A percentile compares a stretch with the other conserved stretches of the same genome.
These are phyloP conservation scores for Miamiensis avidus DNA, from an alignment of 169 alveolate species.

Conservation along the genomic window DNA sequence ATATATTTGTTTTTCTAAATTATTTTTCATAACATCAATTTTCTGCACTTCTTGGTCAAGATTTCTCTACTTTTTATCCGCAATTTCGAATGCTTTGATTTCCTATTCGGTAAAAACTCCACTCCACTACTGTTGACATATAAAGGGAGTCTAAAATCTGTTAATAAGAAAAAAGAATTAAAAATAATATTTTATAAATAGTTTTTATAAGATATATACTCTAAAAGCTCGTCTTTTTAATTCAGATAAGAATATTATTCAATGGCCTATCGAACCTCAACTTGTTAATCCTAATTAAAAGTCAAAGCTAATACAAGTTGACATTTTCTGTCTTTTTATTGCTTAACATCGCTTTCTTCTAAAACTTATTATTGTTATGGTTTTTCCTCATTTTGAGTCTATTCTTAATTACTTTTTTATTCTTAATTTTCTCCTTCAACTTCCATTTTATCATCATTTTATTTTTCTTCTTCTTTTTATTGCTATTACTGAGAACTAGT, in stretches of 20 bases:
- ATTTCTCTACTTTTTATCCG: not conserved
- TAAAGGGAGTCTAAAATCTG: not conserved
- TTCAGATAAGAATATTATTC: not conserved
- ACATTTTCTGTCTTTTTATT: not conserved
- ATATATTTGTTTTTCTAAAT: not conserved
- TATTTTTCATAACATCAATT: too few relatives aligned
- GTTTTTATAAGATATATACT: not conserved
- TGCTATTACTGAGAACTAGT: too few relatives aligned
- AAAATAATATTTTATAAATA: too few relatives aligned
- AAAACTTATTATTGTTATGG: not conserved
- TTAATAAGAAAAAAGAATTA: too few relatives aligned
- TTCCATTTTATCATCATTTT: not conserved
- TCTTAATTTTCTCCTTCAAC: not conserved
- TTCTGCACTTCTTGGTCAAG: not conserved
- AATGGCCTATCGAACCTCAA: not conserved
- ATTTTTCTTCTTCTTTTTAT: not conserved
- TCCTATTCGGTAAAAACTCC: not conserved
- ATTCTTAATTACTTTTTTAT: not conserved
- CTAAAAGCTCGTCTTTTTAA: not conserved
- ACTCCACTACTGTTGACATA: not conserved
- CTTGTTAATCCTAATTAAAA: not conserved
- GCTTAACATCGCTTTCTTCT: not conserved
- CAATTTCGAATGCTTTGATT: not conserved
- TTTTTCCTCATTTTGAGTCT: not conserved
- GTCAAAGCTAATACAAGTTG: not conserved